Evolutionary conservation across 2,329 filamentous ascomycete genomes (phyloP), one percentile per base, ranked within the genome.

Genomic region (Penicillium brevicompactum): DNA sequence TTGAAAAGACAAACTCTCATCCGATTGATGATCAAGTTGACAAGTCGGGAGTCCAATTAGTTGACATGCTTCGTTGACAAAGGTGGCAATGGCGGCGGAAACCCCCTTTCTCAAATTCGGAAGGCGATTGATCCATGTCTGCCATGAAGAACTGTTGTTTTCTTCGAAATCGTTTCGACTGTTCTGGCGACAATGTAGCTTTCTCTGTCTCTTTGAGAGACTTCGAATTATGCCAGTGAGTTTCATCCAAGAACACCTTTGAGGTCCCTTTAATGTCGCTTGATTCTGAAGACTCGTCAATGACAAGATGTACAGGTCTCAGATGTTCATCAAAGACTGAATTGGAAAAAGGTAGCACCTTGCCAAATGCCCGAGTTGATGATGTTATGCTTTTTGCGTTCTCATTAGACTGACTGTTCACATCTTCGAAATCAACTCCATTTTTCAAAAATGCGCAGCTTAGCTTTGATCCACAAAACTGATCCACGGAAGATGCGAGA

Each of bases 61-160:
- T 16, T 65, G 66, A 32, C 66, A 67, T 4, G 72, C 59, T 32
- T 69, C 65, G 4, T 67, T 64, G 52, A 73, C 70, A 51, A 67
- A 72, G 47, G 58, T 62, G 16, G 66, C 65, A 32, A 80, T 77
- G 1, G 76, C 74, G 58, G 77, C 74, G 4, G 78, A 76, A 16
- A 80, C 57, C 2, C 72, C 72, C 5, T 69, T 65, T 48, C 68
- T 72, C 6, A 70, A 66, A 21, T 68, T 54, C 50, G 38, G 41
- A 1, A 59, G 54, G n/a, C 34, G 51, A 40, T 44, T 46, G 10
- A 54, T 21, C 80, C 72, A 88, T 88, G 55, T 89, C 86, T 1
- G 82, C 80, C 82, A 89, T 88, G 65, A 84, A 86, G 49, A 77
- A 78, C 63, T 91, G 87, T 43, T 87, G 85, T 73, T 61, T 74